These are phyloP conservation scores for Solanum phureja DNA, from an alignment of 257 asterid species.

Conservation along the genomic window DNA sequence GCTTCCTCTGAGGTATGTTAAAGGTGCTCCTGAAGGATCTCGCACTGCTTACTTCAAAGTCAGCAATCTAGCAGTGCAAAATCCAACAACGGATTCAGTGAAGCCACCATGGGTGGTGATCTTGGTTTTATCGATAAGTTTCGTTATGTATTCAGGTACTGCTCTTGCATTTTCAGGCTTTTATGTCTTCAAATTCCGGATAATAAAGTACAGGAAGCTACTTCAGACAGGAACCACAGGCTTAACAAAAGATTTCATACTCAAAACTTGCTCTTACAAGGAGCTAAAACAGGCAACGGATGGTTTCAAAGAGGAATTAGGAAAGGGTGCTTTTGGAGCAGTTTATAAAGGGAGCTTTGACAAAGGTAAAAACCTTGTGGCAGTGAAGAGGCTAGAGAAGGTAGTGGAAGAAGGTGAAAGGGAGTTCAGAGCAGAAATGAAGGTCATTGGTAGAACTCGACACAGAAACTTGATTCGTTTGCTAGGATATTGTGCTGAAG, in stretches of 20 bases:
- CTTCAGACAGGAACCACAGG: conserved; percentile 4
- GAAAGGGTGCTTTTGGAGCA: conserved; percentile 13
- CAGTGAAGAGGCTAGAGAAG: conserved; percentile 17
- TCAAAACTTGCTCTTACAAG: conserved; percentile 7
- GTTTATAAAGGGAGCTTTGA: conserved; percentile 13
- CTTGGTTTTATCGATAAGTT: conserved; percentile 4
- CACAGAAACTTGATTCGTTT: conserved; percentile 17
- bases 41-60: conserved; percentile 12
- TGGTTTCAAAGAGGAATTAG: conserved; percentile 14
- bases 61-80: neutral
- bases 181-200: conserved; percentile 2
- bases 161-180: neutral
- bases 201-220: conserved; percentile 6
- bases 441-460: conserved; percentile 14
- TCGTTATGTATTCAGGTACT: neutral
- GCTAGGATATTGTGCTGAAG: conserved; percentile 15
- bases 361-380: conserved; percentile 8
- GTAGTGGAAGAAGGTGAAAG: conserved; percentile 19
- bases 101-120: conserved; percentile 13
- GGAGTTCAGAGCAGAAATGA: conserved; percentile 15
- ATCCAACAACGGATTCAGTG: neutral
- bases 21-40: neutral
- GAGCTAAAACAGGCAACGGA: conserved; percentile 11
- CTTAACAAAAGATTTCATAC: conserved; percentile 9
- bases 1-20: conserved; percentile 16